A percentile compares a stretch with the other conserved stretches of the same genome.
These are phyloP conservation scores for Fagopyrum esculentum DNA, from an alignment of 148 eudicot species.

Conservation along the genomic window DNA sequence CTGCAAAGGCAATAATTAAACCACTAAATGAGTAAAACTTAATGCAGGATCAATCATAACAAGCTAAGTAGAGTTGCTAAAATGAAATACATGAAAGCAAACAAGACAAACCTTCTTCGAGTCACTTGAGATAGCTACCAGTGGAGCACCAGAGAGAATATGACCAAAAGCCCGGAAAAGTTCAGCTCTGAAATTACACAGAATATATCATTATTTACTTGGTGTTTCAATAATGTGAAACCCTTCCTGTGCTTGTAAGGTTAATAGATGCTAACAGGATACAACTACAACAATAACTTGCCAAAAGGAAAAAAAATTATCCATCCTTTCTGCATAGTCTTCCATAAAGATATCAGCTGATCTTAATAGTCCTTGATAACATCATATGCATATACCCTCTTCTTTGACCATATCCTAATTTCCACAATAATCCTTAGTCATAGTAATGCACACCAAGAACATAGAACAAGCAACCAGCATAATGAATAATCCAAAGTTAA, in stretches of 20 bases:
- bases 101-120: slow-evolving; percentile 57
- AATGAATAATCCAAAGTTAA: not conserved
- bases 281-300: not conserved
- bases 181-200: slow-evolving; percentile 45
- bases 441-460: not conserved
- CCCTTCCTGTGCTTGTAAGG: not conserved
- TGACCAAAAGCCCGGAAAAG: slow-evolving; percentile 74
- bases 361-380: not conserved
- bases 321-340: not conserved
- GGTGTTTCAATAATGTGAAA: not conserved
- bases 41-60: slow-evolving; percentile 4
- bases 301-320: not conserved
- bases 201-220: slow-evolving; percentile 5
- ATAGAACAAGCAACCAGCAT: not conserved
- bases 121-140: slow-evolving; percentile 60
- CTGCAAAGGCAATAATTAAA: slow-evolving; percentile 39
- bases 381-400: not conserved
- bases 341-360: not conserved
- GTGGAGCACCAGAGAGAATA: slow-evolving; percentile 57
- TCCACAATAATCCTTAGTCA: not conserved
- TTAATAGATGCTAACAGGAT: not conserved
- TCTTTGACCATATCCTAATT: not conserved
- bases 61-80: not conserved
- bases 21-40: not conserved
- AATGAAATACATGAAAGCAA: slow-evolving; percentile 10